Conservation (phyloP, 2,329 filamentous ascomycete species). For the Cryphonectria carpinicola region DNA sequence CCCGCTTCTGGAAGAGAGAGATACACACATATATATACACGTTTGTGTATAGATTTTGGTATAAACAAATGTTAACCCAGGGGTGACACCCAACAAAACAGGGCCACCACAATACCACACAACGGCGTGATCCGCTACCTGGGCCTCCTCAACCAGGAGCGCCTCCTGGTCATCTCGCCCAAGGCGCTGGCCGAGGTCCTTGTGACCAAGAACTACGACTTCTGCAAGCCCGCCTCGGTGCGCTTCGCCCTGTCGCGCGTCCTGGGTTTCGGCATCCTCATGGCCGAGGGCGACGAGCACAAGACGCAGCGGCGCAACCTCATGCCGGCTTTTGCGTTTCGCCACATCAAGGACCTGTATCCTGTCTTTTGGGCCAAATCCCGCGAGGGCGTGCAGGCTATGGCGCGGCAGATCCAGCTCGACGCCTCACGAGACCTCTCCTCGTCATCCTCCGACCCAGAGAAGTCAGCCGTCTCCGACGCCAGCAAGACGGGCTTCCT, state of each 20-base stretch:
- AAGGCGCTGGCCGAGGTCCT: constrained; percentile 73
- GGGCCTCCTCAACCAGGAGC: constrained; percentile 64
- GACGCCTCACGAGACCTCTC: constrained; percentile 42
- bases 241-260: constrained; percentile 62
- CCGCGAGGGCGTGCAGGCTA: constrained; percentile 65
- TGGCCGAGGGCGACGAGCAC: constrained; percentile 91
- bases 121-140: constrained; percentile 71
- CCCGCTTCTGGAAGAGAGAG: too few species aligned
- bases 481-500: constrained; percentile 47
- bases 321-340: constrained; percentile 82
- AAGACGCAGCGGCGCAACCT: constrained; percentile 79
- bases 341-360: constrained; percentile 84
- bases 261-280: constrained; percentile 71
- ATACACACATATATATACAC: constrained; percentile 5
- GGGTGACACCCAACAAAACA: constrained; percentile 37
- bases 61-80: not conserved
- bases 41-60: not conserved
- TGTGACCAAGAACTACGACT: constrained; percentile 71
- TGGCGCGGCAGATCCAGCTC: constrained; percentile 55
- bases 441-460: constrained; percentile 33
- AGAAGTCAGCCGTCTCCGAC: constrained; percentile 29
- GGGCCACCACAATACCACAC: constrained; percentile 66
- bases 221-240: constrained; percentile 63
- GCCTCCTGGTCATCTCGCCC: constrained; percentile 63
- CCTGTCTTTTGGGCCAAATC: constrained; percentile 83